Evolutionary conservation across 257 asterid species (phyloP).

Genomic region (Plantago ovata): DNA sequence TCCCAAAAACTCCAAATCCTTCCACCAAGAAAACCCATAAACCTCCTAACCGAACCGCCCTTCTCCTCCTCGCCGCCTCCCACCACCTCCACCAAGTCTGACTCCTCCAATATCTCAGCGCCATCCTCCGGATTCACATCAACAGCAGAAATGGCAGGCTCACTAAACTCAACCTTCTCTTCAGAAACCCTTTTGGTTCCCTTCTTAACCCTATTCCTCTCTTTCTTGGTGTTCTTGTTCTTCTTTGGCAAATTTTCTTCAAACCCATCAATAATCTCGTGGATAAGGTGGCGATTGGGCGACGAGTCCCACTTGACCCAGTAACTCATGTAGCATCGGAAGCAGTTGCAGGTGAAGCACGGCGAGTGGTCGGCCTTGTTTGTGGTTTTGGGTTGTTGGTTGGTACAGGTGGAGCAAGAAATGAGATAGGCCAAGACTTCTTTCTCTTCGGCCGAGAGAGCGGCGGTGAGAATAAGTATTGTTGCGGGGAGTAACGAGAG

Average conservation of each 20-base stretch:
- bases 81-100: conserved; percentile 21
- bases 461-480: conserved; percentile 42
- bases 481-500: conserved; percentile 61
- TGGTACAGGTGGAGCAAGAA: conserved; percentile 43
- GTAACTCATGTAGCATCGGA: conserved; percentile 64
- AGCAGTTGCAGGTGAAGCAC: conserved; percentile 60
- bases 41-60: conserved; percentile 54
- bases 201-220: conserved; percentile 33
- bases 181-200: conserved; percentile 16
- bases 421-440: conserved; percentile 63
- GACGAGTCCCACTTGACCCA: conserved; percentile 80
- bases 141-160: no score
- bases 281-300: conserved; percentile 64
- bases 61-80: conserved; percentile 30
- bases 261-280: conserved; percentile 63
- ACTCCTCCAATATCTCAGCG: conserved; percentile 27
- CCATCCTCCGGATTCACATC: conserved; percentile 27
- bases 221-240: conserved; percentile 33
- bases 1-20: conserved; percentile 79
- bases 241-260: conserved; percentile 45
- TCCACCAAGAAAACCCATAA: conserved; percentile 64
- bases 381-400: conserved; percentile 19
- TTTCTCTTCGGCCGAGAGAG: conserved; percentile 51
- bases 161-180: conserved; percentile 4
- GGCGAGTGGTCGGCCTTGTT: conserved; percentile 45